Evolutionary conservation across 805 yeast species (phyloP), one percentile per base, ranked within the genome.

Genomic region (Ogataea trehalophila): DNA sequence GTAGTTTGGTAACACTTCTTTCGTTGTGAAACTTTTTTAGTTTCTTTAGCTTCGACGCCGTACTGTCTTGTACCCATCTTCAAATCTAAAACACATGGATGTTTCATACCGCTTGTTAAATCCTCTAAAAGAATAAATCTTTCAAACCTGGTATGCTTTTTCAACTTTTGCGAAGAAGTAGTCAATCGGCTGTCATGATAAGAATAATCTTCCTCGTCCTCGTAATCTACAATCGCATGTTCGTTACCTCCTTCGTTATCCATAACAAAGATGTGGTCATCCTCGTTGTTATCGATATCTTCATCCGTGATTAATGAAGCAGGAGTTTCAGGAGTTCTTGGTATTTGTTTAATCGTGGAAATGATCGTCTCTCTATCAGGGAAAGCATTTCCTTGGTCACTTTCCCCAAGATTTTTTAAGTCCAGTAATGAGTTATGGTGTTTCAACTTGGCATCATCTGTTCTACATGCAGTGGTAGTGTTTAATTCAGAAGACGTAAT

Each of bases 41-140:
- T 69, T 14, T 68, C 64, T 6, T 75, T 74, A 0, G 98, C 97
- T 53, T 90, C 96, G n/a, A 92, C 85, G 9, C 99, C 99, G 60
- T 94, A 94, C 67, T 94, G 99, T 49, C 99, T 75, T 0, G 99
- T 92, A 0, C 99, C 99, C 98, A 94, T 94, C 63, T 94, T 94
- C 57, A 94, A 72, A 67, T 94, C 99, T 43, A 94, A 70, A 0
- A 92, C 98, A 62, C 97, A 91, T 0, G 99, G 97, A 53, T 77
- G 78, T 31, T 68, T 71, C 82, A 92, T 81, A 22, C 88, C 87
- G 46, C 83, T 76, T 0, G 98, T 94, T 42, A 94, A 69, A 68
- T 94, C 99, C 62, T 95, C 99, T 43, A 94, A 71, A 9, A 94
- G 67, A 36, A 94, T 84, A 62, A 90, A 94, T 52, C 95, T 73